Percentiles rank a stretch among this genome's conserved stretches.
phyloP scores from a whole-genome alignment of 2,329 filamentous ascomycete species.

The Capronia epimyces region DNA sequence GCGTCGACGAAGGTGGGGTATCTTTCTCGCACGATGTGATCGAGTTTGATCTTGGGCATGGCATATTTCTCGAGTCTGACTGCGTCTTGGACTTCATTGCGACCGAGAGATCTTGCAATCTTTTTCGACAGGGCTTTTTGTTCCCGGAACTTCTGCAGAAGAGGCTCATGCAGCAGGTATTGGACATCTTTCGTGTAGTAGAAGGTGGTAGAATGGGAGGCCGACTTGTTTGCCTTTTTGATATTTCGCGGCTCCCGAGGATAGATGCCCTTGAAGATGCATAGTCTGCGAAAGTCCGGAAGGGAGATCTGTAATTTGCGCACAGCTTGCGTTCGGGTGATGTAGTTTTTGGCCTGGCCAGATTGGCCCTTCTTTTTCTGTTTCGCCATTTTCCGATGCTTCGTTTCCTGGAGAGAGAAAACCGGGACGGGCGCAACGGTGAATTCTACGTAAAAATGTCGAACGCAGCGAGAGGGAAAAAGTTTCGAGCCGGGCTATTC shows the following conservation, averaged over 20 bases:
- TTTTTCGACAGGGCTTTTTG: slow-evolving; percentile 97
- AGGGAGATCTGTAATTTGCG: slow-evolving; percentile 96
- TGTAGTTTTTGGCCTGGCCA: slow-evolving; percentile 95
- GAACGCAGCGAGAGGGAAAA: slow-evolving; percentile 12
- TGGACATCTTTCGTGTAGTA: slow-evolving; percentile 93
- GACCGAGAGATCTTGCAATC: slow-evolving; percentile 84
- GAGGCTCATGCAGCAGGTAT: slow-evolving; percentile 92
- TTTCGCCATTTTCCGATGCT: slow-evolving; percentile 64
- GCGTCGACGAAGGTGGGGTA: slow-evolving; percentile 97
- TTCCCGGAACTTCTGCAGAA: slow-evolving; percentile 90
- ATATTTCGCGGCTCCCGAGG: slow-evolving; percentile 93
- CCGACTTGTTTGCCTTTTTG: slow-evolving; percentile 91
- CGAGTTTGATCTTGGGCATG: slow-evolving; percentile 81
- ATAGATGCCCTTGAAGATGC: slow-evolving; percentile 99
- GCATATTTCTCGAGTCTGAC: slow-evolving; percentile 84
- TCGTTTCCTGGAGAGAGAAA: not conserved
- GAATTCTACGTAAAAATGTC: not conserved
- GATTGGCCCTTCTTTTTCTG: slow-evolving; percentile 89
- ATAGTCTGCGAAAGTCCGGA: slow-evolving; percentile 93
- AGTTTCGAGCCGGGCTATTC: slow-evolving; percentile 3
- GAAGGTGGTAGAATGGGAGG: slow-evolving; percentile 88
- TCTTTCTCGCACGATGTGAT: slow-evolving; percentile 95
- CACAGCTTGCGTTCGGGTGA: slow-evolving; percentile 93
- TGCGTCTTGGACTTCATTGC: slow-evolving; percentile 85
- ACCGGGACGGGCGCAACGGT: slow-evolving; percentile 2